Base-by-base conservation (phyloP, 192 early-diverging fungal genomes). In the Entomortierella lignicola region DNA sequence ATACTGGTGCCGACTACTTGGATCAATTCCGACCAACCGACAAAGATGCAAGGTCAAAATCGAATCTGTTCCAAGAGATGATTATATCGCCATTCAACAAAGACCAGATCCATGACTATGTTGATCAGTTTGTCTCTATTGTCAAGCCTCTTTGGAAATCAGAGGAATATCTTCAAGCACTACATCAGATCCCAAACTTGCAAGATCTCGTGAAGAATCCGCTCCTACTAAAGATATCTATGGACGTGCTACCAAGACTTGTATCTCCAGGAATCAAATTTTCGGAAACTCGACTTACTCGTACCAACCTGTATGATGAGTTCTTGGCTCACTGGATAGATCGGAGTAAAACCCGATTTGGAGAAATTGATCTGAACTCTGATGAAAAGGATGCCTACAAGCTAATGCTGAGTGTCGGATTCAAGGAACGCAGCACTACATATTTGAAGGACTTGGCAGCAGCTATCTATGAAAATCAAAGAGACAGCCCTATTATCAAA, bases 261-360 rank as follows among this genome's bases (percentile, higher is more conserved):
- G 10, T 57, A 20, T 2, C 31, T 34, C 5, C 29, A 34, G 55
- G 31, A 3, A 26, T 13, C 10, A 37, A 41, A 12, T 10, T 43
- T 17, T 41, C 58, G n/a, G 34, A 1, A 2, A 8, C 34, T 26
- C 34, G n/a, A 29, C 20, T 67, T 25, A 67, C 27, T 7, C 65
- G 65, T 4, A 26, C 56, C 17, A 12, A 17, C 4, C 30, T 67
- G 30, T 67, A 67, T 6, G 65, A 67, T 53, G 41, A 66, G 54
- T 55, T 66, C 17, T 37, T 66, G 52, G 64, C 53, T 23, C 53
- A 56, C 17, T 66, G 64, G 64, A 20, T 66, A 37, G 64, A 66
- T 2, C 39, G 53, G 39, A 55, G 29, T 1, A 44, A 55, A 13
- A 55, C 25, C 6, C 53, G 64, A 30, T 11, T 56, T 5, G 23